Base-by-base conservation (phyloP, 78 protist species). In the Diacronema lutheri region DNA sequence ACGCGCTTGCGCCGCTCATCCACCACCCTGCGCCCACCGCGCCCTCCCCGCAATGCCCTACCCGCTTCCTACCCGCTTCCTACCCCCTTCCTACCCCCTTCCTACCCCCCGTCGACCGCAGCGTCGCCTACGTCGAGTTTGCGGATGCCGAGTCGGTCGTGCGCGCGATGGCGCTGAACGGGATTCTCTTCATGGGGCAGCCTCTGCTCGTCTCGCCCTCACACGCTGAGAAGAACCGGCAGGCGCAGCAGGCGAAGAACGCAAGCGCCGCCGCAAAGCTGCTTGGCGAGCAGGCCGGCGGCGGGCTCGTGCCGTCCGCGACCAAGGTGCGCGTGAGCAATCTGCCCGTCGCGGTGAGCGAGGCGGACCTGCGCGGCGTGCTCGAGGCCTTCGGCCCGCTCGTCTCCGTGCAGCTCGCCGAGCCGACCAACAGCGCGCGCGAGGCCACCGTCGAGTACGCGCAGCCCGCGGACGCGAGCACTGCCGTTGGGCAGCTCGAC, bases 71-170 rank as follows among this genome's bases (percentile, higher is more conserved):
- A n/a, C n/a, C n/a, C n/a, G n/a, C n/a, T n/a, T n/a, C n/a, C n/a
- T n/a, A n/a, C n/a, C n/a, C n/a, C n/a, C n/a, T n/a, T n/a, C n/a
- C n/a, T n/a, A n/a, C n/a, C n/a, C n/a, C n/a, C n/a, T n/a, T n/a
- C n/a, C n/a, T n/a, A n/a, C n/a, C n/a, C n/a, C n/a, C n/a, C n/a
- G n/a, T n/a, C n/a, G n/a, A n/a, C n/a, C n/a, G 50, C 50, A 44
- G 50, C 61, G 62, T 82, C 29, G 86, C 73, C 20, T 82, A 82
- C 76, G 86, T 82, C 44, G 86, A 82, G 68, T 82, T 40, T 41
- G 26, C 25, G 12, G 74, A 82, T 61, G 35, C 40, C 9, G 50
- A 62, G 65, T 35, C 33, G 20, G 76, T 82, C 31, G 31, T 61
- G 58, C 1, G 25, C 31, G 86, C 86, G 38, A 40, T 82, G 12